Percentiles rank a stretch among this genome's conserved stretches.
Evolutionary conservation across 2,329 filamentous ascomycete genomes (phyloP).

Genomic region (Aspergillus fischeri): DNA sequence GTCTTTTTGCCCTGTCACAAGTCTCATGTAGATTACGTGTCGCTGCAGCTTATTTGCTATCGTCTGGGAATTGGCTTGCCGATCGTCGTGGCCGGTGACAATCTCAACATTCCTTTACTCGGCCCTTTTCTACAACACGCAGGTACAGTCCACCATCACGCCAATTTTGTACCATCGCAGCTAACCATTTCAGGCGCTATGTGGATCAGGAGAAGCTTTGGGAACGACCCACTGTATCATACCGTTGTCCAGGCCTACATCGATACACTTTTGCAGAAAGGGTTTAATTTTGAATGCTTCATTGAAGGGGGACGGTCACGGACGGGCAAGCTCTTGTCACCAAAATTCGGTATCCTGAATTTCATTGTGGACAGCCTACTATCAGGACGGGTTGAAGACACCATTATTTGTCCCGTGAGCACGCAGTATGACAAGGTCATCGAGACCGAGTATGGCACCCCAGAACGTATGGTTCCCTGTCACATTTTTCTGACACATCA

Average conservation of each 20-base stretch:
- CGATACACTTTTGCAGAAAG: slow-evolving; percentile 82
- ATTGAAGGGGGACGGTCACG: slow-evolving; percentile 91
- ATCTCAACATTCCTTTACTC: slow-evolving; percentile 88
- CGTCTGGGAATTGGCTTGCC: slow-evolving; percentile 83
- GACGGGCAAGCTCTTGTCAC: slow-evolving; percentile 87
- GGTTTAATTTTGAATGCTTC: slow-evolving; percentile 95
- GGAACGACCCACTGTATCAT: slow-evolving; percentile 83
- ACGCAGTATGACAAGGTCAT: slow-evolving; percentile 99
- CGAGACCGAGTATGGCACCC: slow-evolving; percentile 66
- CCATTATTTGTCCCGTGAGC: slow-evolving; percentile 90
- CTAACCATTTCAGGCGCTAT: slow-evolving; percentile 61
- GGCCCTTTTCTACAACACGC: slow-evolving; percentile 90
- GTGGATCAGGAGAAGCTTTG: slow-evolving; percentile 92
- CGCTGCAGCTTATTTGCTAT: slow-evolving; percentile 92
- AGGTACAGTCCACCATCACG: slow-evolving; percentile 41
- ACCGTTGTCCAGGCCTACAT: slow-evolving; percentile 96
- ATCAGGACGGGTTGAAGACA: slow-evolving; percentile 81
- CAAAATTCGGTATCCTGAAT: slow-evolving; percentile 91
- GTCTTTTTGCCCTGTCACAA: slow-evolving; percentile 93
- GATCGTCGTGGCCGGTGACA: slow-evolving; percentile 91
- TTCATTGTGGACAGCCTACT: slow-evolving; percentile 89
- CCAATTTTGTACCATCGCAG: neutral
- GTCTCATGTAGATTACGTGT: slow-evolving; percentile 95
- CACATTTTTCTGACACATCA: slow-evolving; percentile 9
- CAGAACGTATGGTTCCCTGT: neutral